Evolutionary conservation across 345 rosid species (phyloP), one percentile per base, ranked within the genome.

Genomic region (Zanthoxylum bungeanum): DNA sequence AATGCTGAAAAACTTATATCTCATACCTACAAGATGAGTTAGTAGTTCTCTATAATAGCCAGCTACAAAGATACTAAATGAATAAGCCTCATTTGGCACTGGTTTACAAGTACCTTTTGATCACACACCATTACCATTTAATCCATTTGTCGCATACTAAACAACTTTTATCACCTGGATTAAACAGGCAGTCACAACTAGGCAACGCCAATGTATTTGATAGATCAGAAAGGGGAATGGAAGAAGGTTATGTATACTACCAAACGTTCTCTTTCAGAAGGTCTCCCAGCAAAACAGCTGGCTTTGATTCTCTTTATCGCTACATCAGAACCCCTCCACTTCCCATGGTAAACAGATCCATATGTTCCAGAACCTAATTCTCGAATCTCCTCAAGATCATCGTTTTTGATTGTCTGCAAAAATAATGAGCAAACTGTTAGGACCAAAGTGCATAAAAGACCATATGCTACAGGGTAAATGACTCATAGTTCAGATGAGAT

Each of bases 291-390:
- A 87, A 95, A 95, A 86, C 98, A 92, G 82, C 99, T 95, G 34
- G 99, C 98, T 84, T 95, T 95, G 67, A 95, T 95, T 73, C 98
- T 89, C 87, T 95, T 95, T 67, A 92, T 87, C 49, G 99, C 99
- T 64, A 95, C 98, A 83, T 95, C 98, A 70, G 99, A 92, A 78
- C 99, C 99, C 82, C 86, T 95, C 99, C 99, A 95, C 78, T 92
- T 92, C 42, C 98, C 98, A 87, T 95, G 96, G 79, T 79, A 93
- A 78, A 95, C 99, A 79, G 98, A 85, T 72, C 98, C 99, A 78
- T 95, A 95, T 24, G 99, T 91, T 77, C 99, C 99, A 65, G 88
- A 85, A 69, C 99, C 99, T 69, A 95, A 70, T 79, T 87, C 94
- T 47, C 99, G 86, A 37, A 92, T 80, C 86, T 95, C 99, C 85